phyloP scores from a whole-genome alignment of 2,329 filamentous ascomycete genomes.

The Fusarium mexicanum region DNA sequence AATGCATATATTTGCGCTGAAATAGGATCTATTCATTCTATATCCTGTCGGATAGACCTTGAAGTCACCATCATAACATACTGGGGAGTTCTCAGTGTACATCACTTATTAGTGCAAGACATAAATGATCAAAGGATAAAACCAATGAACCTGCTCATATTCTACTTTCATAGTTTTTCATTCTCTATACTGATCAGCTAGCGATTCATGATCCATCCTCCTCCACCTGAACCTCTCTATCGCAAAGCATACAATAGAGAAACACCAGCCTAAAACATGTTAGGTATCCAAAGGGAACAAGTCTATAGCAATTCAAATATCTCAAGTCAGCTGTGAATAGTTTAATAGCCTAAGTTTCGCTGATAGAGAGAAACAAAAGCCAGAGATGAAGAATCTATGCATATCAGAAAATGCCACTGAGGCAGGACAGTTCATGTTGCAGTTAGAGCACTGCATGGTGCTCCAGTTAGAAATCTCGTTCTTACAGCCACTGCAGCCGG shows the following conservation, averaged over 20 bases:
- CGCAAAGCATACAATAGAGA: background rate
- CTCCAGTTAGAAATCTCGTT: background rate
- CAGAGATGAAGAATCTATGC: too few relatives aligned
- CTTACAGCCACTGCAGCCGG: background rate
- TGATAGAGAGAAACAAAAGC: too few relatives aligned
- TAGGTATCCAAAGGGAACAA: too few relatives aligned
- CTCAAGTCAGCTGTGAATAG: background rate
- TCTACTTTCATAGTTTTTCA: background rate
- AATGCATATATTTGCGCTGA: too few relatives aligned
- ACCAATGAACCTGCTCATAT: fast-evolving
- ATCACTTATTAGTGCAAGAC: background rate
- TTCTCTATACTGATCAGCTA: too few relatives aligned
- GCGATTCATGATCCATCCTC: background rate
- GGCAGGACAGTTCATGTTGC: background rate
- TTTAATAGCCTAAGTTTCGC: too few relatives aligned
- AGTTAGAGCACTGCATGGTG: background rate
- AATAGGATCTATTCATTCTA: background rate
- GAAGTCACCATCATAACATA: background rate
- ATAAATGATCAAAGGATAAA: background rate
- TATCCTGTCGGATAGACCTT: fast-evolving
- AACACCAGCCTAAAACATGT: fast-evolving
- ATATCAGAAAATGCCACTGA: background rate
- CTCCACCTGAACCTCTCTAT: background rate
- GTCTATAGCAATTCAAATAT: too few relatives aligned
- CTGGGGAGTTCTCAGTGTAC: fast-evolving